Percentiles rank a stretch among this genome's conserved stretches.
These are phyloP conservation scores for Iberis pinnata DNA, from an alignment of 345 rosid genomes.

Conservation along the genomic window DNA sequence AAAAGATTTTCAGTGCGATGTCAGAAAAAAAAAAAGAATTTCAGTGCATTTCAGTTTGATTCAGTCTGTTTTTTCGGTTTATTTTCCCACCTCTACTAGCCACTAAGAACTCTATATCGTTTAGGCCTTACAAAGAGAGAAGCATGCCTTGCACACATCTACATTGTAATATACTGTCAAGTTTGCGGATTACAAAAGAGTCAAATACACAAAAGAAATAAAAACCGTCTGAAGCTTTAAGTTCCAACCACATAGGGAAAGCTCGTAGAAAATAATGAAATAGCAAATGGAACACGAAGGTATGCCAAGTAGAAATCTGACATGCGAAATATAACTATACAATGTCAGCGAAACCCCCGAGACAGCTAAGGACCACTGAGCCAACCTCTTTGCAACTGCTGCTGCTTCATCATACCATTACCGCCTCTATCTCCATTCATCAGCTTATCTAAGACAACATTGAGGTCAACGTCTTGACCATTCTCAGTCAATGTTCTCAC, in stretches of 20 bases:
- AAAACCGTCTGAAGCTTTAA: neutral
- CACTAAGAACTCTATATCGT: neutral
- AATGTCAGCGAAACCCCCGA: slow-evolving; percentile 16
- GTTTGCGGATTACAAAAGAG: neutral
- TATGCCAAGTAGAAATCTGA: neutral
- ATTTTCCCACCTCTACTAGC: no score
- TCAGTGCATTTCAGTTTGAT: no score
- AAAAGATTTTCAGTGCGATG: no score
- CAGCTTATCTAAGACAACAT: slow-evolving; percentile 80
- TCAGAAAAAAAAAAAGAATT: no score
- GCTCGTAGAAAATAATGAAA: slow-evolving; percentile 1
- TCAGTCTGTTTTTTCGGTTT: no score
- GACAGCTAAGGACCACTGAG: slow-evolving; percentile 45
- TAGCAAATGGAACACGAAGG: neutral
- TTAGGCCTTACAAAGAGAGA: neutral
- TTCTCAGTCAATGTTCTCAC: slow-evolving; percentile 74
- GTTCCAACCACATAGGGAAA: slow-evolving; percentile 2
- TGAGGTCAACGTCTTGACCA: slow-evolving; percentile 83
- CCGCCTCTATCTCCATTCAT: slow-evolving; percentile 58
- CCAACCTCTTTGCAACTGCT: slow-evolving; percentile 77
- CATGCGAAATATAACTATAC: slow-evolving; percentile 18
- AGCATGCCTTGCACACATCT: no score
- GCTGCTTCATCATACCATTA: slow-evolving; percentile 20
- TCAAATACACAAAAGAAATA: slow-evolving; percentile 10
- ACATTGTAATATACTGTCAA: neutral